These are phyloP conservation scores for Nicotiana sylvestris DNA, from an alignment of 257 asterid genomes.

Conservation along the genomic window DNA sequence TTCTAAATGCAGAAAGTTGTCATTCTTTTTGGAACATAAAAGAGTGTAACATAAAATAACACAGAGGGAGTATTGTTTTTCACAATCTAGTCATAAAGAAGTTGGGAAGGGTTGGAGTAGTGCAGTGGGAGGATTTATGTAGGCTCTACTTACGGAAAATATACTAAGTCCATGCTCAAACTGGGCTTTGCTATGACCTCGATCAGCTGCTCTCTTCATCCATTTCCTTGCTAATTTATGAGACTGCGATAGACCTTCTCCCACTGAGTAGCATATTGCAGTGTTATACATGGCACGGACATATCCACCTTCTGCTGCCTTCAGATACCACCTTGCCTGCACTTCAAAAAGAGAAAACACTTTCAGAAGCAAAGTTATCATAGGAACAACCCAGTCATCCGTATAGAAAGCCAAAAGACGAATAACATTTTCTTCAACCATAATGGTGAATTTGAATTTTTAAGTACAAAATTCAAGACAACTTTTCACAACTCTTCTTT, in stretches of 20 bases:
- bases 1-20: too few relatives aligned
- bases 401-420: not conserved
- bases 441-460: not conserved
- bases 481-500: not conserved
- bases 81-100: not conserved
- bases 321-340: constrained; percentile 79
- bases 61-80: not conserved
- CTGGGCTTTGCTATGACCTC: constrained; percentile 90
- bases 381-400: not conserved
- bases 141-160: constrained; percentile 55
- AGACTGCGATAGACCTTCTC: constrained; percentile 67
- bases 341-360: constrained; percentile 2
- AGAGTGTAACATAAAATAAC: not conserved
- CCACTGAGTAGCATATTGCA: constrained; percentile 71
- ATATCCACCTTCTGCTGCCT: constrained; percentile 94
- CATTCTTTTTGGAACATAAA: too few relatives aligned
- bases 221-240: constrained; percentile 72
- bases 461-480: not conserved
- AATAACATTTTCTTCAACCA: not conserved
- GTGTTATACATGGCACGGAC: constrained; percentile 91
- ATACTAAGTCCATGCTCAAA: constrained; percentile 78
- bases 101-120: not conserved
- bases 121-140: not conserved
- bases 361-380: not conserved
- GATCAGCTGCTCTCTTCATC: constrained; percentile 96